phyloP scores from a whole-genome alignment of 176 grass and related monocot species.

The Musa schizocarpa region DNA sequence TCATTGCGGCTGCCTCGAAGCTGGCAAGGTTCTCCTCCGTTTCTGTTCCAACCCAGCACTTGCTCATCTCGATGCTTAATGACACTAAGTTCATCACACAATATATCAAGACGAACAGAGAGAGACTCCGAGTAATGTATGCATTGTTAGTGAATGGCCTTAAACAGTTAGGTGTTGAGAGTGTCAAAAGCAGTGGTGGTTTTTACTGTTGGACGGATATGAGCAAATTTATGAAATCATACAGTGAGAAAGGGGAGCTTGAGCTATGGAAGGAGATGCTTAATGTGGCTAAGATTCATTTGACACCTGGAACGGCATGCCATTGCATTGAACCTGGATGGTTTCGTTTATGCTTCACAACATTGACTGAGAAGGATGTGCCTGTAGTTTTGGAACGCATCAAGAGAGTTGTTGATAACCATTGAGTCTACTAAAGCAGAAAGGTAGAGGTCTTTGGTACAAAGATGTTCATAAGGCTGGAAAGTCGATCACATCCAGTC shows the following conservation, averaged over 20 bases:
- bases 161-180: slow-evolving; percentile 63
- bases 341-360: slow-evolving; percentile 88
- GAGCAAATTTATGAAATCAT: slow-evolving; percentile 71
- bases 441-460: neutral
- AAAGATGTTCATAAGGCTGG: neutral
- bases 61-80: slow-evolving; percentile 75
- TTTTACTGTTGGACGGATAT: slow-evolving; percentile 96
- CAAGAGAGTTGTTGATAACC: slow-evolving; percentile 42
- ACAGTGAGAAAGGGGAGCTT: slow-evolving; percentile 84
- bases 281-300: slow-evolving; percentile 62
- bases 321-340: slow-evolving; percentile 98
- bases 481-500: neutral
- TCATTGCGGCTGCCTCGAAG: slow-evolving; percentile 60
- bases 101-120: slow-evolving; percentile 51
- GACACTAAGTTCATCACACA: slow-evolving; percentile 57
- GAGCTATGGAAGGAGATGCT: slow-evolving; percentile 74
- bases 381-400: slow-evolving; percentile 72
- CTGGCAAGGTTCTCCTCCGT: slow-evolving; percentile 86
- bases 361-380: slow-evolving; percentile 65
- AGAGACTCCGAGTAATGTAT: slow-evolving; percentile 53
- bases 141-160: slow-evolving; percentile 47
- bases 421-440: neutral
- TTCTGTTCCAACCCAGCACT: slow-evolving; percentile 46
- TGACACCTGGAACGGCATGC: slow-evolving; percentile 67
- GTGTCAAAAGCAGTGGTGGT: slow-evolving; percentile 61